phyloP scores from a whole-genome alignment of 177 flowering plant species.

The Tripterygium wilfordii region DNA sequence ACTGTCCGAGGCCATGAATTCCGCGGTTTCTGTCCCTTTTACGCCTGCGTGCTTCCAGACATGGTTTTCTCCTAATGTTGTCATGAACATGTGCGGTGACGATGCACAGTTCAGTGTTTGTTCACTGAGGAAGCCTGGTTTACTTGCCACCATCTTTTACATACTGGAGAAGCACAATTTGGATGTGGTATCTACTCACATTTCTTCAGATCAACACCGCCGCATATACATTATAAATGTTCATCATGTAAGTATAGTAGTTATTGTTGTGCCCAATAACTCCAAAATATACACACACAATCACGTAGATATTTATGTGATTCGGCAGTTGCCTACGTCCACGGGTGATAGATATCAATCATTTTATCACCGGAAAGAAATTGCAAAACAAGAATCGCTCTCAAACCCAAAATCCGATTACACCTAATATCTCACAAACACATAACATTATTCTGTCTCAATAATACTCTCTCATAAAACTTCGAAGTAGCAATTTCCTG shows the following conservation, averaged over 20 bases:
- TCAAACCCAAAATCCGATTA: no score
- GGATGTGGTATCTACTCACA: conserved; percentile 50
- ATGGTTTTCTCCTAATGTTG: conserved; percentile 65
- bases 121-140: conserved; percentile 41
- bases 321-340: no score
- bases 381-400: no score
- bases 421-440: no score
- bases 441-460: no score
- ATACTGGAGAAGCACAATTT: conserved; percentile 58
- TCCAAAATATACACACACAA: no score
- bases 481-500: no score
- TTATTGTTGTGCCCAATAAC: no score
- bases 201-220: conserved; percentile 42
- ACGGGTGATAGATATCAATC: no score
- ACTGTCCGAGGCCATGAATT: conserved; percentile 15
- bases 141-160: conserved; percentile 32
- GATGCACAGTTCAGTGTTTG: conserved; percentile 71
- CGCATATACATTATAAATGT: conserved; percentile 62
- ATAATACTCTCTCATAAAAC: no score
- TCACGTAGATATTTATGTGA: no score
- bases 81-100: conserved; percentile 47
- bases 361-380: no score
- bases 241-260: conserved; percentile 15
- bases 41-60: conserved; percentile 40
- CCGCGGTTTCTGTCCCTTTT: neutral